Percentiles rank a stretch among this genome's conserved stretches.
phyloP scores from a whole-genome alignment of 176 grass and related monocot genomes.

The Thinopyrum elongatum region DNA sequence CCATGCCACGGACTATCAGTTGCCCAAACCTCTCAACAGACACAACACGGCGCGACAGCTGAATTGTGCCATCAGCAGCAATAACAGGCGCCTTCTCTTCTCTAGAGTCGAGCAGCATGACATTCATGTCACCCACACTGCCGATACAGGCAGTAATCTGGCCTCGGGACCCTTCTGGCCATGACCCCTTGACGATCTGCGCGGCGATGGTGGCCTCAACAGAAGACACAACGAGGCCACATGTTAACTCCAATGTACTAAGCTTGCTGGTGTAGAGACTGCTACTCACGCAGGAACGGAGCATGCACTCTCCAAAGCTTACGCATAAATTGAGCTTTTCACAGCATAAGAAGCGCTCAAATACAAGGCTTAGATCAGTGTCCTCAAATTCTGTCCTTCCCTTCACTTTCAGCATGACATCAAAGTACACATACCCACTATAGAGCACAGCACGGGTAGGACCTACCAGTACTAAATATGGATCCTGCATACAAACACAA shows the following conservation, averaged over 20 bases:
- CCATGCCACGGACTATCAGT: background rate
- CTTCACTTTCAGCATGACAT: slow-evolving; percentile 10
- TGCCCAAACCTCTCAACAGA: slow-evolving; percentile 5
- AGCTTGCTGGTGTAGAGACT: background rate
- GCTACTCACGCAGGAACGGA: background rate
- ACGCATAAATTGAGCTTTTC: background rate
- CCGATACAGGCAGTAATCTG: background rate
- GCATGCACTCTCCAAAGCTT: background rate
- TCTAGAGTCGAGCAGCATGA: background rate
- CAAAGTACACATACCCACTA: background rate
- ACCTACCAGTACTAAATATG: background rate
- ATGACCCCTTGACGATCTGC: slow-evolving; percentile 6
- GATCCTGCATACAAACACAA: background rate
- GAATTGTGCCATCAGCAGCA: background rate
- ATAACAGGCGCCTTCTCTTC: background rate
- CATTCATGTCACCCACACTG: background rate
- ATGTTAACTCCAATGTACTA: background rate
- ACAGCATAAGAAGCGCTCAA: background rate
- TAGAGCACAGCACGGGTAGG: background rate
- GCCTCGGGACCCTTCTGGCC: background rate
- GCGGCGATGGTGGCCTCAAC: background rate
- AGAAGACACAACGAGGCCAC: background rate
- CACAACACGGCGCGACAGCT: background rate
- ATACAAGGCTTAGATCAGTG: background rate
- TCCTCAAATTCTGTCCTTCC: background rate